These are phyloP conservation scores for Hydrangea macrophylla DNA, from an alignment of 148 eudicot species.

Conservation along the genomic window DNA sequence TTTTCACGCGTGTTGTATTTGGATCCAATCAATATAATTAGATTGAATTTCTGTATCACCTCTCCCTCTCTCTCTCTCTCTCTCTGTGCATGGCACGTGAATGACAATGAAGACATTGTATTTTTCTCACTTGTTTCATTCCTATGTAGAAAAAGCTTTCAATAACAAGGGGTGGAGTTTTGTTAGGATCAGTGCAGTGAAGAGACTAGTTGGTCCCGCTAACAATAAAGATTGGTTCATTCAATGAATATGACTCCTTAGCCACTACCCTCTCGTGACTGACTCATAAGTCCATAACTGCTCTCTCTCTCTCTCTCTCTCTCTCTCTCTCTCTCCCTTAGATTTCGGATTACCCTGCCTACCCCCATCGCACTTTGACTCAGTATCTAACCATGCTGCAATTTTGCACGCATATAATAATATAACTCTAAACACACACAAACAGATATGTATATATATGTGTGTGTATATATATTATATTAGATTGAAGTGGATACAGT, in stretches of 20 bases:
- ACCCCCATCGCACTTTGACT: slow-evolving; percentile 3
- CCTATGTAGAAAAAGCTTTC: slow-evolving; percentile 1
- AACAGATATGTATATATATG: no score
- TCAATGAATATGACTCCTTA: slow-evolving; percentile 13
- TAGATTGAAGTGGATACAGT: no score
- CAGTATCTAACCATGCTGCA: no score
- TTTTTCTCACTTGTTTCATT: slow-evolving; percentile 38
- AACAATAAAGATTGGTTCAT: slow-evolving; percentile 12
- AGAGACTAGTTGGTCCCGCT: slow-evolving; percentile 23
- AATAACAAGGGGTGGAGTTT: not conserved
- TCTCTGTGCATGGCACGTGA: slow-evolving; percentile 32
- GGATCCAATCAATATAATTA: slow-evolving; percentile 10
- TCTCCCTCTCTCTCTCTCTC: not conserved
- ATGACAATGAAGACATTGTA: slow-evolving; percentile 45
- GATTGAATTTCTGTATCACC: not conserved
- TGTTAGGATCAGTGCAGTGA: slow-evolving; percentile 5
- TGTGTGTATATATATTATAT: no score
- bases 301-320: no score
- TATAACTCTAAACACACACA: no score
- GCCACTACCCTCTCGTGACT: not conserved
- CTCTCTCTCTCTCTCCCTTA: not conserved
- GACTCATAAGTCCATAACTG: not conserved
- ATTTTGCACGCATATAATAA: no score
- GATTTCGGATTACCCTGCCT: slow-evolving; percentile 19
- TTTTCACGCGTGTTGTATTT: slow-evolving; percentile 21